phyloP scores from a whole-genome alignment of 2,329 filamentous ascomycete genomes.

The Sclerotinia nivalis region DNA sequence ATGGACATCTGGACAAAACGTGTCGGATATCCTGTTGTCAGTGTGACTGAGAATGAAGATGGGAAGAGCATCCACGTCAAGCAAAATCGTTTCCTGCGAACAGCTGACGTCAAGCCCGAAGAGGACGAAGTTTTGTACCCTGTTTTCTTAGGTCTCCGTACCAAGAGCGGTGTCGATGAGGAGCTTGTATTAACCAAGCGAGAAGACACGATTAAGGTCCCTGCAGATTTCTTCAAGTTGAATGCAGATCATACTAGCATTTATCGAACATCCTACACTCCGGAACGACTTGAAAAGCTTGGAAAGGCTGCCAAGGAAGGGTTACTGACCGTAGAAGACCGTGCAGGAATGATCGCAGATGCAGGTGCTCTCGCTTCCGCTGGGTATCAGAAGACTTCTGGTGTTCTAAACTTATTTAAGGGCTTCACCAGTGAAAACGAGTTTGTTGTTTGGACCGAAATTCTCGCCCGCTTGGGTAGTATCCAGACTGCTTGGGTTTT shows the following conservation, averaged over 20 bases:
- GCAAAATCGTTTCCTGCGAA: constrained; percentile 93
- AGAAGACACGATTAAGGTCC: constrained; percentile 75
- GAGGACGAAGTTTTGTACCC: constrained; percentile 88
- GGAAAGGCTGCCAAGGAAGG: constrained; percentile 81
- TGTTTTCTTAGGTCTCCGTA: constrained; percentile 83
- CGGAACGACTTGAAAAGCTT: constrained; percentile 81
- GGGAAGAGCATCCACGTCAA: constrained; percentile 78
- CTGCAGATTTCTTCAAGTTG: constrained; percentile 91
- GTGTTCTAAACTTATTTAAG: constrained; percentile 80
- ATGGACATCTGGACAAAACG: constrained; percentile 98
- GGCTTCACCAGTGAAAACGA: constrained; percentile 82
- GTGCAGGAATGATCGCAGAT: constrained; percentile 92
- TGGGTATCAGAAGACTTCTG: constrained; percentile 91
- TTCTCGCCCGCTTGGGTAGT: constrained; percentile 74
- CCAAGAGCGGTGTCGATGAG: constrained; percentile 80
- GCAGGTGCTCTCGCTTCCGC: constrained; percentile 86
- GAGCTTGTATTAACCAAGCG: constrained; percentile 68
- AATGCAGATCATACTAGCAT: constrained; percentile 94
- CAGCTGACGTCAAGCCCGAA: constrained; percentile 88
- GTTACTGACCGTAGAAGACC: constrained; percentile 81
- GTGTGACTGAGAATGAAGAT: constrained; percentile 73
- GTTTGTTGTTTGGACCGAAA: constrained; percentile 94
- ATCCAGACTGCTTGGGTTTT: constrained; percentile 87
- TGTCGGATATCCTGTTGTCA: constrained; percentile 88
- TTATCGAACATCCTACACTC: constrained; percentile 85